Conservation (phyloP, 148 eudicot genomes). For the Rheum nobile region DNA sequence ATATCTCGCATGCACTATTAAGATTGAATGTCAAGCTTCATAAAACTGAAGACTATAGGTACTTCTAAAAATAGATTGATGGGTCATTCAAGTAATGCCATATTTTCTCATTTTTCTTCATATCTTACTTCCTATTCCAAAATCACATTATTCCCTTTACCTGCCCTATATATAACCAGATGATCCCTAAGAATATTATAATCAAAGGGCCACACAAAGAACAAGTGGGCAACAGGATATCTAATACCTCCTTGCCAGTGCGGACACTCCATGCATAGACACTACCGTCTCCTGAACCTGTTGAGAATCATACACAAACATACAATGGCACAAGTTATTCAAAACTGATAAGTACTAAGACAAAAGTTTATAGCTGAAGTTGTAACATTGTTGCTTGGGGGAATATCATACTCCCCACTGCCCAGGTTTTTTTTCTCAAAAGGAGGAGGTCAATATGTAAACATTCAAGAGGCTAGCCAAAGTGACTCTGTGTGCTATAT, state of each 20-base stretch:
- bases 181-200: not conserved
- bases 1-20: not conserved
- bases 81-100: not conserved
- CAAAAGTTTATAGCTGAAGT: not conserved
- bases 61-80: not conserved
- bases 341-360: not conserved
- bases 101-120: not conserved
- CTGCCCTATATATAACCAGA: not conserved
- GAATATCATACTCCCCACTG: not conserved
- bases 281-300: slow-evolving; percentile 99
- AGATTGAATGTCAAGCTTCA: not conserved
- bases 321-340: not conserved
- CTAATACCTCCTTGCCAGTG: slow-evolving; percentile 84
- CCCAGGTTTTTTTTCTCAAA: not conserved
- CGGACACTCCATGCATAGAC: slow-evolving; percentile 95
- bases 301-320: not conserved
- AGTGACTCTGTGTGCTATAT: not conserved
- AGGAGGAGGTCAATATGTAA: not conserved
- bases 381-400: not conserved
- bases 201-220: not conserved
- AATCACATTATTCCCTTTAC: not conserved
- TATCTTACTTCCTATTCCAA: not conserved
- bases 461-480: not conserved
- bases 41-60: not conserved
- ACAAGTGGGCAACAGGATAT: not conserved